Conservation (phyloP, 2,329 filamentous ascomycete species). For the Epichloe bromicola region DNA sequence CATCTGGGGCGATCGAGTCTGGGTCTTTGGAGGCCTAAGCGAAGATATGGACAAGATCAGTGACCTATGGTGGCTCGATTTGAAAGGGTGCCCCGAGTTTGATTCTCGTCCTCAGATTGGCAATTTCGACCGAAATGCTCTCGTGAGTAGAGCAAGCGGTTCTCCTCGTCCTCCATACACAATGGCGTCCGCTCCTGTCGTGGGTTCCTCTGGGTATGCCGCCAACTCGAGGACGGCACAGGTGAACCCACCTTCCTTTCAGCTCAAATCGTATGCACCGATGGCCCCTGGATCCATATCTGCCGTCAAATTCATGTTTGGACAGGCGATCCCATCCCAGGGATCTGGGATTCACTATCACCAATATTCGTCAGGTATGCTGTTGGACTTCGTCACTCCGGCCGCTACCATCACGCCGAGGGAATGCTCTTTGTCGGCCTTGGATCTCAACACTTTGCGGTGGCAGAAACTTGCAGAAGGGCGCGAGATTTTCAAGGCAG, state of each 20-base stretch:
- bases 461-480: conserved; percentile 96
- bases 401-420: conserved; percentile 74
- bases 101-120: conserved; percentile 52
- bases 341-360: conserved; percentile 91
- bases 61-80: conserved; percentile 93
- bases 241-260: conserved; percentile 52
- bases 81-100: conserved; percentile 81
- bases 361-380: conserved; percentile 79
- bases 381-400: conserved; percentile 90
- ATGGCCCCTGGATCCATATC: conserved; percentile 83
- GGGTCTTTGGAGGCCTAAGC: conserved; percentile 91
- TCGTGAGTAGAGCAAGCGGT: conserved; percentile 27
- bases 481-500: conserved; percentile 78
- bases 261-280: conserved; percentile 61
- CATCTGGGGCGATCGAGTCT: conserved; percentile 82
- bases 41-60: conserved; percentile 95
- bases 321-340: conserved; percentile 74
- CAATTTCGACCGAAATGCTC: conserved; percentile 33
- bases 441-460: conserved; percentile 74
- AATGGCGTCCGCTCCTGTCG: conserved; percentile 34
- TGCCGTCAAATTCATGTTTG: conserved; percentile 70
- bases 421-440: conserved; percentile 79
- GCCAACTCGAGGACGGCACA: conserved; percentile 56
- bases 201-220: conserved; percentile 51
- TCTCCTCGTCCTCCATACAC: conserved; percentile 41